These are phyloP conservation scores for Apodospora peruviana DNA, from an alignment of 495 filamentous ascomycete genomes.

Conservation along the genomic window DNA sequence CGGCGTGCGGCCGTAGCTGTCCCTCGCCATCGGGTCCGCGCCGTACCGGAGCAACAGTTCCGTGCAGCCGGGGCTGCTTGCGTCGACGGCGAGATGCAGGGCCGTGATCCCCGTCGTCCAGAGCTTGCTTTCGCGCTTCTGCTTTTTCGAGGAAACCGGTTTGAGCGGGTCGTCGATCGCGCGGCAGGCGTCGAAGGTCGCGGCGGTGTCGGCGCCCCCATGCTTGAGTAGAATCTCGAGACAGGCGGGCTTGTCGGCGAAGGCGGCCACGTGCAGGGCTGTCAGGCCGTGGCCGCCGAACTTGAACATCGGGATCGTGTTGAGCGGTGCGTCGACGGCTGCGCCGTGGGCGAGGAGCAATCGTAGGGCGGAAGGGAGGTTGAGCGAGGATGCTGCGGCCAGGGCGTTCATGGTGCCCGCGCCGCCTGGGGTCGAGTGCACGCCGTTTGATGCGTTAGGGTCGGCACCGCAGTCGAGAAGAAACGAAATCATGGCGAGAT, in stretches of 20 bases:
- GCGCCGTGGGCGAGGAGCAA: constrained; percentile 14
- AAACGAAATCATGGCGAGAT: constrained; percentile 14
- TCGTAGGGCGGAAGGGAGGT: constrained; percentile 4
- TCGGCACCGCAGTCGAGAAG: constrained; percentile 21
- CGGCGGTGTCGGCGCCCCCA: constrained; percentile 11
- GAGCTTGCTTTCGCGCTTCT: neutral
- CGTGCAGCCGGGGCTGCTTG: constrained; percentile 2
- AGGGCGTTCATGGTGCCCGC: constrained; percentile 4
- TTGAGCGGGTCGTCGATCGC: neutral
- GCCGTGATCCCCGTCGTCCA: constrained; percentile 9
- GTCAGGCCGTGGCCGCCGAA: constrained; percentile 3
- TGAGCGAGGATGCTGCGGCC: constrained; percentile 3
- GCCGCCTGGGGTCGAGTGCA: neutral
- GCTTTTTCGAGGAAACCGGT: neutral
- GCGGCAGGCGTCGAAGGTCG: constrained; percentile 5
- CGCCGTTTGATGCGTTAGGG: constrained; percentile 2
- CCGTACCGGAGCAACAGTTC: constrained; percentile 6
- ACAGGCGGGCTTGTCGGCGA: constrained; percentile 6
- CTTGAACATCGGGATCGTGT: neutral
- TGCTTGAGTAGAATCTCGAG: constrained; percentile 9
- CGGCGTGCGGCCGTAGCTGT: constrained; percentile 10
- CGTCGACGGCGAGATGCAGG: constrained; percentile 13
- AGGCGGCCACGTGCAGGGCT: constrained; percentile 18
- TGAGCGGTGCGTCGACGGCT: constrained; percentile 2
- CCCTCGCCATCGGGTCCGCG: constrained; percentile 4